These are phyloP conservation scores for Gossypium laxum DNA, from an alignment of 441 rosid species.

Conservation along the genomic window DNA sequence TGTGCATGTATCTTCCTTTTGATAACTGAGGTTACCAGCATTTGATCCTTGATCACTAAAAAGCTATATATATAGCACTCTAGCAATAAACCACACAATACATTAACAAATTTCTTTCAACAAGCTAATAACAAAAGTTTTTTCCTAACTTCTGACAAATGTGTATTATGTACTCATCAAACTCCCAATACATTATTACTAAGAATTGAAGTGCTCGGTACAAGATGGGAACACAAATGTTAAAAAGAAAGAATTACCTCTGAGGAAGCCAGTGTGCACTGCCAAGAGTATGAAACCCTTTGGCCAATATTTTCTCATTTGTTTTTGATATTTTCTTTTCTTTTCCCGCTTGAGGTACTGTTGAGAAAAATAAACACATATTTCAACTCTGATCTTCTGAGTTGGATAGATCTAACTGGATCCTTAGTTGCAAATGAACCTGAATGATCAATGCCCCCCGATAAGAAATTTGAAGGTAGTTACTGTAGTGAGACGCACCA, in stretches of 20 bases:
- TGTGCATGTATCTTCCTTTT: neutral
- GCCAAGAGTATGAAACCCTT: slow-evolving; percentile 13
- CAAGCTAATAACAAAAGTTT: neutral
- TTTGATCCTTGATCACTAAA: neutral
- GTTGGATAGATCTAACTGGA: slow-evolving; percentile 21
- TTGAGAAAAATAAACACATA: slow-evolving; percentile 15
- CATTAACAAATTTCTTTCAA: neutral
- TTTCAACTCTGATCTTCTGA: slow-evolving; percentile 23
- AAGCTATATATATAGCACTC: neutral
- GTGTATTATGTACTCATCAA: neutral
- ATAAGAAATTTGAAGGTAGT: slow-evolving; percentile 15
- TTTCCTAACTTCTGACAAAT: neutral
- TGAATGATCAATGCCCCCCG: slow-evolving; percentile 9
- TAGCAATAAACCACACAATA: neutral
- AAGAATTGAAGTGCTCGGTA: slow-evolving; percentile 15
- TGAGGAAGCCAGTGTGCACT: slow-evolving; percentile 16
- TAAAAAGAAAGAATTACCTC: slow-evolving; percentile 21
- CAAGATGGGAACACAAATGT: slow-evolving; percentile 18
- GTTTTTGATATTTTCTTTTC: neutral
- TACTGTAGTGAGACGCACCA: slow-evolving; percentile 7
- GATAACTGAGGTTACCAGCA: neutral
- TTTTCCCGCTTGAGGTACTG: slow-evolving; percentile 13
- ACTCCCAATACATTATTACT: slow-evolving; percentile 8
- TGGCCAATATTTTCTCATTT: slow-evolving; percentile 1
- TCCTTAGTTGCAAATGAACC: slow-evolving; percentile 19